Base-by-base conservation (phyloP, 768 basidiomycete species). In the Suillus alpinus region DNA sequence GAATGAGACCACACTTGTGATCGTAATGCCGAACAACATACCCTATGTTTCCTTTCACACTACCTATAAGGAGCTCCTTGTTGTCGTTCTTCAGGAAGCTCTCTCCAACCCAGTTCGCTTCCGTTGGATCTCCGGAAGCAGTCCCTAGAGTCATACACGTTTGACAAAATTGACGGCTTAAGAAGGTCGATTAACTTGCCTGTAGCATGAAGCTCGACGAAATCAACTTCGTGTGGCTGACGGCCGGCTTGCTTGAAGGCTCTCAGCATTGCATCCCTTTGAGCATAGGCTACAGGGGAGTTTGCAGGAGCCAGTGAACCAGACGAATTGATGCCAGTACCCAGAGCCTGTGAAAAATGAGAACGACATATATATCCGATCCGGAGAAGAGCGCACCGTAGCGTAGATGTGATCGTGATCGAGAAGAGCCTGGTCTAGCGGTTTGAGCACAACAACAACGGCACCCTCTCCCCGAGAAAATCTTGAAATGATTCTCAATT, bases 121-220 rank as follows among this genome's bases (percentile, higher is more conserved):
- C 83, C 1, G 75, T 78, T 1, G 83, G 81, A 61, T 84, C 83
- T 0, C 81, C 83, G 36, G 68, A 73, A 39, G 77, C 74, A 3
- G 83, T 83, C 5, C 74, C 73, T 70, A 46, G 26, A 32, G 7
- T n/a, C 16, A 40, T 31, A 37, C 49, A 29, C 34, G 6, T 46
- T 26, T 26, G 3, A 26, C 26, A 26, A 26, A 26, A 26, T 26
- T 26, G 26, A 26, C 26, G 26, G 26, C 26, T 3, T 2, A 26
- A 2, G 26, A 26, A 26, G 26, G 2, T 26, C 26, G 26, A 26
- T 3, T 2, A 18, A 59, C 63, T 23, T 52, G 70, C 79, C 81
- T n/a, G 83, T 82, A 20, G 79, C 81, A 59, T 84, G 83, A 12
- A 80, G 62, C 64, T 83, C 83, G 0, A 83, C 73, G 61, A 73